phyloP scores from a whole-genome alignment of 495 filamentous ascomycete species.

The Aspergillus affinis region DNA sequence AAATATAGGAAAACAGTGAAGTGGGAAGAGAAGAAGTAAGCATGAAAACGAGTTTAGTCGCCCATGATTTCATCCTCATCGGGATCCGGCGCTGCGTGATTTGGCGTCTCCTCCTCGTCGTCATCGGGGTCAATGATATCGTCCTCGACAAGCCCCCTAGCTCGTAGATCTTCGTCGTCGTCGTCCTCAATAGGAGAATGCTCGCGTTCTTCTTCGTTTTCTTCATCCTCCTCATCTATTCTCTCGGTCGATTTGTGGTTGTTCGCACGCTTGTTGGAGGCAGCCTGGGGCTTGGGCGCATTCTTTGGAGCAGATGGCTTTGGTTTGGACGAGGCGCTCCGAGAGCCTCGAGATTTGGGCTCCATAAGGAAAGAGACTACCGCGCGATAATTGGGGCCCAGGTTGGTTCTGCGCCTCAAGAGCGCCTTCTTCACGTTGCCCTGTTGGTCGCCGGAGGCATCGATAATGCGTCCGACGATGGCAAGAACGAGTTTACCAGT shows the following conservation, averaged over 20 bases:
- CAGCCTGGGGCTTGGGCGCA: slow-evolving; percentile 36
- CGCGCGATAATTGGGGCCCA: slow-evolving; percentile 76
- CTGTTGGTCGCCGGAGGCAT: slow-evolving; percentile 55
- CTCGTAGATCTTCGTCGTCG: slow-evolving; percentile 61
- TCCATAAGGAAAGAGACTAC: slow-evolving; percentile 73
- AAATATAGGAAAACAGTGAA: background rate
- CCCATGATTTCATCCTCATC: slow-evolving; percentile 71
- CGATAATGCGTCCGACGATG: slow-evolving; percentile 70
- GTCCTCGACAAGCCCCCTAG: slow-evolving; percentile 58
- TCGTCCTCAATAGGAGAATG: slow-evolving; percentile 52
- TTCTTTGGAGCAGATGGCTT: slow-evolving; percentile 45
- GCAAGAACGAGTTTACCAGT: slow-evolving; percentile 79
- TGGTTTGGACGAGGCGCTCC: slow-evolving; percentile 38
- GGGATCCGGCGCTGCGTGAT: slow-evolving; percentile 45
- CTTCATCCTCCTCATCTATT: slow-evolving; percentile 39
- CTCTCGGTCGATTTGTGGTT: slow-evolving; percentile 42
- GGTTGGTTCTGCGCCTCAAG: slow-evolving; percentile 59
- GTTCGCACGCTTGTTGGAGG: slow-evolving; percentile 30
- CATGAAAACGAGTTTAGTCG: slow-evolving; percentile 46
- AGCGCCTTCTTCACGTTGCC: slow-evolving; percentile 65
- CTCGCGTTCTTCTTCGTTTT: slow-evolving; percentile 43
- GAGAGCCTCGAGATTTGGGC: slow-evolving; percentile 42
- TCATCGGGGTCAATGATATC: slow-evolving; percentile 53
- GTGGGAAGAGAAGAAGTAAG: background rate
- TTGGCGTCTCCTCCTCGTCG: slow-evolving; percentile 44